phyloP scores from a whole-genome alignment of 805 yeast species.

The Kluyveromyces aestuarii region DNA sequence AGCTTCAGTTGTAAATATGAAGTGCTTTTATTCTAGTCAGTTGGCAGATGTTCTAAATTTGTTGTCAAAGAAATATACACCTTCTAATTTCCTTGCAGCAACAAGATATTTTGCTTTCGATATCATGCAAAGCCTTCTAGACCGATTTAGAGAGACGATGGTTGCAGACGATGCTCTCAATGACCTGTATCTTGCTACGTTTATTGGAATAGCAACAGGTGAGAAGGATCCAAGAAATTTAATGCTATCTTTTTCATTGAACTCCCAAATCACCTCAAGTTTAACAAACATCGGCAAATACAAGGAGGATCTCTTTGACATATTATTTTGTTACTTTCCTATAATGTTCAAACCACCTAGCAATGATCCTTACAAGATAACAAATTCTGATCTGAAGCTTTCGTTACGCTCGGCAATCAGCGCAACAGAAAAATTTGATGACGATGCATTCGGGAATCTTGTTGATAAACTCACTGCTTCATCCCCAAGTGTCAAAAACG shows the following conservation, averaged over 20 bases:
- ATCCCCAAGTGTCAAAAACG: slow-evolving; percentile 62
- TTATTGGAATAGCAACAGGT: slow-evolving; percentile 63
- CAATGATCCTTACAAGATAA: slow-evolving; percentile 71
- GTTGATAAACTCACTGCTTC: slow-evolving; percentile 74
- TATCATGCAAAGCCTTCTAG: slow-evolving; percentile 34
- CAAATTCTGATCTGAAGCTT: slow-evolving; percentile 60
- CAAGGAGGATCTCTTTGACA: slow-evolving; percentile 71
- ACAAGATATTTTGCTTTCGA: slow-evolving; percentile 52
- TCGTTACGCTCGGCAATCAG: slow-evolving; percentile 55
- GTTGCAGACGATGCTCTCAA: slow-evolving; percentile 17
- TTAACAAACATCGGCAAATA: slow-evolving; percentile 31
- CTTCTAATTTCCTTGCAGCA: slow-evolving; percentile 51
- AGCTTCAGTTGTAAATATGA: slow-evolving; percentile 40
- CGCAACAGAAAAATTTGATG: slow-evolving; percentile 52
- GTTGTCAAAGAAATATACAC: slow-evolving; percentile 37
- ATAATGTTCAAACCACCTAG: slow-evolving; percentile 89
- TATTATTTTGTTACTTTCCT: slow-evolving; percentile 91
- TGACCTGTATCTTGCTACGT: slow-evolving; percentile 44
- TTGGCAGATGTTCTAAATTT: slow-evolving; percentile 31
- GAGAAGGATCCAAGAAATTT: slow-evolving; percentile 94
- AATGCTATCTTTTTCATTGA: slow-evolving; percentile 55
- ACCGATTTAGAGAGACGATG: slow-evolving; percentile 20
- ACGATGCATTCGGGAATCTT: slow-evolving; percentile 66
- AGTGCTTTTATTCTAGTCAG: slow-evolving; percentile 34
- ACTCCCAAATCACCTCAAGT: slow-evolving; percentile 35